These are phyloP conservation scores for Pinus albicaulis DNA, from an alignment of 75 land plant species.

Conservation along the genomic window DNA sequence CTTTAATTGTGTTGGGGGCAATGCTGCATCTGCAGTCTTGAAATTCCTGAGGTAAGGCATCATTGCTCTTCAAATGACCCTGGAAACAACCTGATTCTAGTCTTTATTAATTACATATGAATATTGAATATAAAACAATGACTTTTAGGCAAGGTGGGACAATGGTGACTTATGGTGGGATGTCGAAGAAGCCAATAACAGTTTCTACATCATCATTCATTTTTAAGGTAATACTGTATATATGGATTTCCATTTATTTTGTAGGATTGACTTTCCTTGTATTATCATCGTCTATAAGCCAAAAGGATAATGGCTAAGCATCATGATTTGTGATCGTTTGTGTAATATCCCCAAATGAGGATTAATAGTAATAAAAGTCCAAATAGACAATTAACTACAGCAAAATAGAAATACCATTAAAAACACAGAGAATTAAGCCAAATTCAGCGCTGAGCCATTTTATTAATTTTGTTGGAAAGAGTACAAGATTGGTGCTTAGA, in stretches of 20 bases:
- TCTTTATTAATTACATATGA: background rate
- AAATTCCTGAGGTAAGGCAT: slow-evolving; percentile 76
- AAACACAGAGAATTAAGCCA: too few species aligned
- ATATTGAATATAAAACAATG: background rate
- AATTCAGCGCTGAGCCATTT: too few species aligned
- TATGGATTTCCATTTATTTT: too few species aligned
- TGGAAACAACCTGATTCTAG: background rate
- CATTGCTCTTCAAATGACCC: too few species aligned
- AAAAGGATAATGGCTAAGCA: background rate
- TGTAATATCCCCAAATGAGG: too few species aligned
- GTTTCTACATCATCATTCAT: slow-evolving; percentile 95
- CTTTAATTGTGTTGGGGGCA: slow-evolving; percentile 96
- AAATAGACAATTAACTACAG: too few species aligned
- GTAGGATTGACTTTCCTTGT: too few species aligned
- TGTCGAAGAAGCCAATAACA: slow-evolving; percentile 95
- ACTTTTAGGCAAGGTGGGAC: slow-evolving; percentile 76
- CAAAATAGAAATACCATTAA: too few species aligned
- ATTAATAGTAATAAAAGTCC: too few species aligned
- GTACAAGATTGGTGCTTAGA: too few species aligned
- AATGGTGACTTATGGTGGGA: slow-evolving; percentile 99
- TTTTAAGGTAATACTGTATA: slow-evolving; percentile 65
- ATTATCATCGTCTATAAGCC: background rate
- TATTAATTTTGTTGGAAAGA: too few species aligned
- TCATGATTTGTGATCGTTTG: background rate
- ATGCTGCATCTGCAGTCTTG: slow-evolving; percentile 81